A percentile compares a stretch with the other conserved stretches of the same genome.
Evolutionary conservation across 495 filamentous ascomycete genomes (phyloP).

Genomic region (Cudoniella acicularis): DNA sequence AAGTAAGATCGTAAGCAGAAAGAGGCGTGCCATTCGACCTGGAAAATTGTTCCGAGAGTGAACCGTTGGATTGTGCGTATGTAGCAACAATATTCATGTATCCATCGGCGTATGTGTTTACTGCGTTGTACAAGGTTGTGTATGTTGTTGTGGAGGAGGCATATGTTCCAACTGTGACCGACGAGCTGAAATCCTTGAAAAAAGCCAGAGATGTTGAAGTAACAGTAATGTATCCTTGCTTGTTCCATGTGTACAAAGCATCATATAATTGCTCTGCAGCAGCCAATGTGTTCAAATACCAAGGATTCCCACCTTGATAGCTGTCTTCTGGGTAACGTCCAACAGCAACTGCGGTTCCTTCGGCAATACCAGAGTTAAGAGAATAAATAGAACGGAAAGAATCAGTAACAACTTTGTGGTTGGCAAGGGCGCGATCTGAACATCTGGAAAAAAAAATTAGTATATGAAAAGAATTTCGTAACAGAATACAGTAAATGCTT

Average conservation of each 20-base stretch:
- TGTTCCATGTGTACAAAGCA: conserved; percentile 53
- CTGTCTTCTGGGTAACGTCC: conserved; percentile 61
- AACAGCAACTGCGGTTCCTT: conserved; percentile 49
- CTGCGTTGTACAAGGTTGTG: conserved; percentile 43
- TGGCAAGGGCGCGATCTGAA: conserved; percentile 39
- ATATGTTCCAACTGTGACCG: conserved; percentile 42
- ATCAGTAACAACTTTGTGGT: conserved; percentile 47
- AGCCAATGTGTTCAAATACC: conserved; percentile 46
- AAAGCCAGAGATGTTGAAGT: conserved; percentile 46
- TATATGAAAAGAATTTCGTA: background rate
- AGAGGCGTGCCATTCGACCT: conserved; percentile 40
- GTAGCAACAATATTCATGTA: conserved; percentile 48
- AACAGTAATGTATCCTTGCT: conserved; percentile 41
- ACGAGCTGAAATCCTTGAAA: conserved; percentile 45
- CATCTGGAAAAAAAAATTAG: conserved; percentile 11
- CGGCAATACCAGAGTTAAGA: conserved; percentile 41
- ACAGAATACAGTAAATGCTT: conserved; percentile 24
- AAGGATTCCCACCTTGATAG: conserved; percentile 47
- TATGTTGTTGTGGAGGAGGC: conserved; percentile 41
- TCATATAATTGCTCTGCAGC: conserved; percentile 60
- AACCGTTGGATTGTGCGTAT: conserved; percentile 49
- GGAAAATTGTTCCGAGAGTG: conserved; percentile 56
- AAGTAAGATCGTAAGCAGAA: conserved; percentile 51
- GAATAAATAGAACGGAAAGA: conserved; percentile 44
- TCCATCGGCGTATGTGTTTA: conserved; percentile 58